A percentile compares a stretch with the other conserved stretches of the same genome.
Evolutionary conservation across 148 eudicot species (phyloP).

Genomic region (Rhododendron mucronatum): DNA sequence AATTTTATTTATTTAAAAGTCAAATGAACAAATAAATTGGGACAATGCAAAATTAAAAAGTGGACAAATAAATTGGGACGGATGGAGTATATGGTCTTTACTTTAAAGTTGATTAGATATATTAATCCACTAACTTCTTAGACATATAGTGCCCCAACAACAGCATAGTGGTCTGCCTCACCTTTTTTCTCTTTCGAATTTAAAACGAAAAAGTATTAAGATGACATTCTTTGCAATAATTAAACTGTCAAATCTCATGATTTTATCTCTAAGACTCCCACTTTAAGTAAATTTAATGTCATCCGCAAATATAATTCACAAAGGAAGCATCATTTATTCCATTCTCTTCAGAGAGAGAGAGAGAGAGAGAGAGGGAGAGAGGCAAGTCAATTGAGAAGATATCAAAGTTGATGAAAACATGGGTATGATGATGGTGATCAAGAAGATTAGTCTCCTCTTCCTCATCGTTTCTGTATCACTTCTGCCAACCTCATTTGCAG

Average conservation of each 20-base stretch:
- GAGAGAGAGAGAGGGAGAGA: constrained; percentile 17
- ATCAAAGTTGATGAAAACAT: constrained; percentile 27
- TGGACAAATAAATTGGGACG: too few species aligned
- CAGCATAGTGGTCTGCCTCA: constrained; percentile 54
- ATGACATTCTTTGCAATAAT: constrained; percentile 25
- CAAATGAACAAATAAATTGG: too few species aligned
- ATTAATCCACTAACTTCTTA: constrained; percentile 50
- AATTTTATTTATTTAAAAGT: too few species aligned
- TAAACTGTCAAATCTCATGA: constrained; percentile 15
- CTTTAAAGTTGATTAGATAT: constrained; percentile 15
- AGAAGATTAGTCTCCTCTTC: constrained; percentile 37
- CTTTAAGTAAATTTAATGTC: constrained; percentile 18
- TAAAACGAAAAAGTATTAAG: constrained; percentile 25
- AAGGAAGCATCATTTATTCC: constrained; percentile 19
- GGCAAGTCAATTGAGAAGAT: background rate
- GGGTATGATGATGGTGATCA: constrained; percentile 36
- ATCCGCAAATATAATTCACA: constrained; percentile 16
- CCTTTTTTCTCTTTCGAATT: constrained; percentile 34
- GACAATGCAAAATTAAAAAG: too few species aligned
- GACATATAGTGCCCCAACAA: constrained; percentile 70
- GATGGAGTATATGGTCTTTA: background rate
- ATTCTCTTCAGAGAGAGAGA: constrained; percentile 7
- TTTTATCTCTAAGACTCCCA: constrained; percentile 20
- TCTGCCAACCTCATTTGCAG: constrained; percentile 59
- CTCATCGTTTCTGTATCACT: constrained; percentile 50